Conservation (phyloP, 495 filamentous ascomycete genomes). For the Letharia lupina region DNA sequence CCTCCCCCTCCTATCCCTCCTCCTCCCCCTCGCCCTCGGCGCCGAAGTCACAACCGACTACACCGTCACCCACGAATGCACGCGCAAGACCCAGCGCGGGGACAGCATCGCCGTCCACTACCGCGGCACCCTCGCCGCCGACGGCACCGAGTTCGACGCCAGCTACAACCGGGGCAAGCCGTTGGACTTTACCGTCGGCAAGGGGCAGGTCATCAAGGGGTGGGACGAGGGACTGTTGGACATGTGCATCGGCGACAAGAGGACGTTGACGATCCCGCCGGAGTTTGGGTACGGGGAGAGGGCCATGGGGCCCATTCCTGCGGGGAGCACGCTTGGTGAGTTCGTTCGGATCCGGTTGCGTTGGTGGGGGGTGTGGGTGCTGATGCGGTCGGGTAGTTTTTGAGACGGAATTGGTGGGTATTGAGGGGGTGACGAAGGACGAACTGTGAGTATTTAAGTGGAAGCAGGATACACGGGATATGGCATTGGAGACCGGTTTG, state of each 20-base stretch:
- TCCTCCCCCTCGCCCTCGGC: conserved; percentile 19
- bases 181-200: conserved; percentile 69
- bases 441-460: conserved; percentile 37
- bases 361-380: not conserved
- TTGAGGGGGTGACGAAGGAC: conserved; percentile 65
- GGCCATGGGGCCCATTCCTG: conserved; percentile 71
- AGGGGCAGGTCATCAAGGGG: conserved; percentile 81
- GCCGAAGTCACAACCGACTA: conserved; percentile 61
- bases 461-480: not conserved
- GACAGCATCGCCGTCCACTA: conserved; percentile 84
- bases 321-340: conserved; percentile 61
- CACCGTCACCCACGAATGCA: conserved; percentile 61
- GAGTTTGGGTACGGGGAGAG: conserved; percentile 74
- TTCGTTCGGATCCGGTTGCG: conserved; percentile 6
- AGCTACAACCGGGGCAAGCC: conserved; percentile 67
- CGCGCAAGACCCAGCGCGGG: conserved; percentile 64
- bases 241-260: conserved; percentile 97
- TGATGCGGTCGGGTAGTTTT: conserved; percentile 9
- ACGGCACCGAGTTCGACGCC: conserved; percentile 48
- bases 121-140: conserved; percentile 58
- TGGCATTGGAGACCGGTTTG: not conserved
- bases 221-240: conserved; percentile 88
- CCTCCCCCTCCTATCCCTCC: conserved; percentile 22
- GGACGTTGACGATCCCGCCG: conserved; percentile 84
- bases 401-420: conserved; percentile 74